A percentile compares a stretch with the other conserved stretches of the same genome.
phyloP scores from a whole-genome alignment of 1,284 basidiomycete genomes.

The Naganishia sp. region DNA sequence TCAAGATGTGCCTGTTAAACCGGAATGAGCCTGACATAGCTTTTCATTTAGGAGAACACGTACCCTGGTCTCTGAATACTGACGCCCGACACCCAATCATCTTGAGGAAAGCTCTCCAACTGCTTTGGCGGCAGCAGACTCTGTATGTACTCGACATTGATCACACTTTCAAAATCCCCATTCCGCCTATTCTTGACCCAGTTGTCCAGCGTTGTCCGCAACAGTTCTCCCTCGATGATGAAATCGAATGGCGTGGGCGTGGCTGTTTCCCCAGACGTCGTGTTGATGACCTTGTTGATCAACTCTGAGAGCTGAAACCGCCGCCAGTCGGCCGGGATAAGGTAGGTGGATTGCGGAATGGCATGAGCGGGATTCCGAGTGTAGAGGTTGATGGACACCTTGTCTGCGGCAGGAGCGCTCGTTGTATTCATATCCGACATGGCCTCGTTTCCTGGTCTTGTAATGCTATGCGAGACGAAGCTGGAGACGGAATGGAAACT shows the following conservation, averaged over 20 bases:
- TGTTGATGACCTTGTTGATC: constrained; percentile 87
- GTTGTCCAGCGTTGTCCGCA: constrained; percentile 71
- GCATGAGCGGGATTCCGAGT: constrained; percentile 73
- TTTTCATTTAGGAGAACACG: constrained; percentile 42
- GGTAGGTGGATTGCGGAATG: constrained; percentile 87
- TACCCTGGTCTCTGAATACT: constrained; percentile 70
- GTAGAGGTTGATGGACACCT: constrained; percentile 68
- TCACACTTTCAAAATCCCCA: constrained; percentile 66
- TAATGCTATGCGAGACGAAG: neutral
- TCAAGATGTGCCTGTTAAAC: constrained; percentile 65
- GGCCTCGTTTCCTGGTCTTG: neutral
- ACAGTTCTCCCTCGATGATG: constrained; percentile 76
- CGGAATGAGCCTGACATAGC: neutral
- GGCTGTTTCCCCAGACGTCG: constrained; percentile 50
- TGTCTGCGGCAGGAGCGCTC: constrained; percentile 3
- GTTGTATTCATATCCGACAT: neutral
- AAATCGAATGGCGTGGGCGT: constrained; percentile 92
- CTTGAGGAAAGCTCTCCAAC: constrained; percentile 76
- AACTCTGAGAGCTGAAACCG: constrained; percentile 97
- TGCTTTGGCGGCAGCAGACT: constrained; percentile 86
- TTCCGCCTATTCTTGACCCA: constrained; percentile 74
- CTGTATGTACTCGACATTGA: constrained; percentile 93
- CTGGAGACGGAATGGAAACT: too few relatives aligned
- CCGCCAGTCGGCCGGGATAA: constrained; percentile 87
- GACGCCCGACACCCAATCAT: constrained; percentile 91